A percentile compares a stretch with the other conserved stretches of the same genome.
phyloP scores from a whole-genome alignment of 352 stramenopile genomes.

The Globisporangium cylindrosporum region DNA sequence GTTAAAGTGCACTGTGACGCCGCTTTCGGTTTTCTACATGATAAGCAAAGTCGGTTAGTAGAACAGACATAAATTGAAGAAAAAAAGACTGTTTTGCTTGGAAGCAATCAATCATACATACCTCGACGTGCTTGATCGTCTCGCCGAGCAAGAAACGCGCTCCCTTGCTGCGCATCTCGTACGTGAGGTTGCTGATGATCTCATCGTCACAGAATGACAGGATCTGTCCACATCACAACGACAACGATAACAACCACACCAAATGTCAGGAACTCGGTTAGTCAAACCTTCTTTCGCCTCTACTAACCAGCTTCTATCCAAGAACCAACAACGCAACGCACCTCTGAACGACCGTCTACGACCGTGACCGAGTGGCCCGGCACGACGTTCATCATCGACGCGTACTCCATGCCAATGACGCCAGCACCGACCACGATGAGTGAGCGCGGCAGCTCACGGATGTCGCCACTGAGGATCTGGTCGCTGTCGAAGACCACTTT shows the following conservation, averaged over 20 bases:
- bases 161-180: conserved; percentile 89
- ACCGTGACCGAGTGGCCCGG: conserved; percentile 85
- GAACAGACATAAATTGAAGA: not conserved
- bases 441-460: conserved; percentile 63
- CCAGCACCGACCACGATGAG: conserved; percentile 82
- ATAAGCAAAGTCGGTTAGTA: not conserved
- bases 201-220: conserved; percentile 84
- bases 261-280: not conserved
- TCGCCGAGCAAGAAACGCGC: conserved; percentile 84
- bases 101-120: conserved; percentile 12
- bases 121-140: conserved; percentile 70
- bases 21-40: conserved; percentile 38
- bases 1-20: conserved; percentile 72
- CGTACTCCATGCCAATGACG: conserved; percentile 91
- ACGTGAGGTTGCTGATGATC: conserved; percentile 85
- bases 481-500: conserved; percentile 82
- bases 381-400: conserved; percentile 88
- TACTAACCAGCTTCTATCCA: not conserved
- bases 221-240: conserved; percentile 26
- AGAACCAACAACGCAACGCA: not conserved
- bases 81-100: too few relatives aligned
- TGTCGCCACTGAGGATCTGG: conserved; percentile 71
- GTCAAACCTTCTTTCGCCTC: not conserved
- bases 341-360: conserved; percentile 70
- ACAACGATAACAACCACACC: not conserved